phyloP scores from a whole-genome alignment of 2,329 filamentous ascomycete genomes.

The Tolypocladium tundrense region DNA sequence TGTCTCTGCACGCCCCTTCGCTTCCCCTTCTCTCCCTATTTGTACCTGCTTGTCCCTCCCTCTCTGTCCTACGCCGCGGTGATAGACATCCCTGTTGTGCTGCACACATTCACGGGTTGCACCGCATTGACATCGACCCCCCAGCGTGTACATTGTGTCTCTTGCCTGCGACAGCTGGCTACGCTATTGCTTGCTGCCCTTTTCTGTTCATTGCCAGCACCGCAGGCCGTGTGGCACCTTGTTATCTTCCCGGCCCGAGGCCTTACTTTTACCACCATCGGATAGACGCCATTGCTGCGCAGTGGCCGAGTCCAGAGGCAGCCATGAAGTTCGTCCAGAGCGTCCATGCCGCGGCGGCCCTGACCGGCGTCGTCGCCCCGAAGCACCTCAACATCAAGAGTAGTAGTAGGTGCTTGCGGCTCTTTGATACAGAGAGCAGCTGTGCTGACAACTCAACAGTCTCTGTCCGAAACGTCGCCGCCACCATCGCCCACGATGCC shows the following conservation, averaged over 20 bases:
- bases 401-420: constrained; percentile 17
- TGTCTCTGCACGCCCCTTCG: background rate
- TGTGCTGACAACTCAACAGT: constrained; percentile 27
- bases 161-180: background rate
- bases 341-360: constrained; percentile 12
- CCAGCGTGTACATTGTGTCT: background rate
- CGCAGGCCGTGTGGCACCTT: background rate
- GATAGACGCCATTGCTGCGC: background rate
- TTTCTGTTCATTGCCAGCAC: background rate
- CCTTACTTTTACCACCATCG: background rate
- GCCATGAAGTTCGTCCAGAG: constrained; percentile 15
- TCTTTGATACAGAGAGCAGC: background rate
- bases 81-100: background rate
- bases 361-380: constrained; percentile 19
- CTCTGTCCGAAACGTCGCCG: constrained; percentile 52
- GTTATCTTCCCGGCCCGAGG: constrained; percentile 4
- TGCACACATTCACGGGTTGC: background rate
- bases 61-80: background rate
- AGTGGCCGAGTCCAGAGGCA: background rate
- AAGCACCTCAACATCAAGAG: constrained; percentile 28
- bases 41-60: background rate
- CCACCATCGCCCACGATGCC: constrained; percentile 48
- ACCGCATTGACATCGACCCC: background rate
- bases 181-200: background rate
- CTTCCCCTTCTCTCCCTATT: background rate